Evolutionary conservation across 768 basidiomycete genomes (phyloP).

Genomic region (Trametes sanguinea): DNA sequence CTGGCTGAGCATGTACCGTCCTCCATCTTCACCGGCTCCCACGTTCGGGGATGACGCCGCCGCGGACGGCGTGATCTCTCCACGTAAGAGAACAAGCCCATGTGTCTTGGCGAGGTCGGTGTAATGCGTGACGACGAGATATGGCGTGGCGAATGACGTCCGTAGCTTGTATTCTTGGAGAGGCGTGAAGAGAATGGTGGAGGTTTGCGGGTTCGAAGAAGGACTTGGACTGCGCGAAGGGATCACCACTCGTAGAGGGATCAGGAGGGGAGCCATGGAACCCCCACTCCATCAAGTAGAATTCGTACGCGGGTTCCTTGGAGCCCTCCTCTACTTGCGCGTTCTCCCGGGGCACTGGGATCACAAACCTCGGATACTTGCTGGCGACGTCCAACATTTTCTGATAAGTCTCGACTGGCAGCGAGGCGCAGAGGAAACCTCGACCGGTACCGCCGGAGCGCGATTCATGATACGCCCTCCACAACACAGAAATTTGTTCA

Average conservation of each 20-base stretch:
- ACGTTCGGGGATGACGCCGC: constrained; percentile 44
- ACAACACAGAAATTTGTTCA: constrained; percentile 76
- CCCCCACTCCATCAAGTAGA: constrained; percentile 88
- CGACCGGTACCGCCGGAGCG: constrained; percentile 80
- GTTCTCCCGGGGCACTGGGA: constrained; percentile 70
- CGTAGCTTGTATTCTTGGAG: constrained; percentile 91
- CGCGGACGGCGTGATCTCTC: constrained; percentile 82
- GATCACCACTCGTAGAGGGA: constrained; percentile 49
- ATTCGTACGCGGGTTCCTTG: constrained; percentile 59
- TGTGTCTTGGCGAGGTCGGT: constrained; percentile 84
- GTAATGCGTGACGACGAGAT: constrained; percentile 88
- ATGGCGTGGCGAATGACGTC: constrained; percentile 84
- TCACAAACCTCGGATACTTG: constrained; percentile 75
- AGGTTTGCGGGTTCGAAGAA: constrained; percentile 49
- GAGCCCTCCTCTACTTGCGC: constrained; percentile 32
- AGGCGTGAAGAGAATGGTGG: constrained; percentile 90
- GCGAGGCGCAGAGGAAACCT: constrained; percentile 81
- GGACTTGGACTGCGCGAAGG: constrained; percentile 43
- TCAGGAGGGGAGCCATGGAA: constrained; percentile 73
- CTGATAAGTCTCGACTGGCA: constrained; percentile 72
- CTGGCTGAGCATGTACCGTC: constrained; percentile 66
- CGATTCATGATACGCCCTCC: constrained; percentile 87
- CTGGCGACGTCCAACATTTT: constrained; percentile 65
- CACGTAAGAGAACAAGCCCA: constrained; percentile 81
- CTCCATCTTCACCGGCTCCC: constrained; percentile 38